These are phyloP conservation scores for Neonectria faginata DNA, from an alignment of 2,329 filamentous ascomycete genomes.

Conservation along the genomic window DNA sequence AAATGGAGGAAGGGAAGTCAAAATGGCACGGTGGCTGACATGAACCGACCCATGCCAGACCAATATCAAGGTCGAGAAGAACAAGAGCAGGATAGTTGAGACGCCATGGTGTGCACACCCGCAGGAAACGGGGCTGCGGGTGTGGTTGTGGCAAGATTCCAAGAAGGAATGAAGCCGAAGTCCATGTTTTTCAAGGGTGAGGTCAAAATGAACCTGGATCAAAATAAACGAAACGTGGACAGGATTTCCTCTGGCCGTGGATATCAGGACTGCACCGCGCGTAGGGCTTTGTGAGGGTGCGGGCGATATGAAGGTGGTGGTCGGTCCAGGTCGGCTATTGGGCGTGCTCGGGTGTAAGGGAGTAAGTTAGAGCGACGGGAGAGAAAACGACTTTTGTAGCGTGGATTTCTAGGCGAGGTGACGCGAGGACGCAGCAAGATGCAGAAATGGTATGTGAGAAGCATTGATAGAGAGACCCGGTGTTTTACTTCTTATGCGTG, in stretches of 20 bases:
- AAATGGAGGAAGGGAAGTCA: constrained; percentile 4
- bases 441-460: neutral
- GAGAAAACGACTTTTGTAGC: constrained; percentile 6
- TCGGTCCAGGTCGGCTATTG: constrained; percentile 45
- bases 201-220: neutral
- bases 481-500: neutral
- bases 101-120: constrained; percentile 19
- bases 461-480: neutral
- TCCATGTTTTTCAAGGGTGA: neutral
- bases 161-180: neutral
- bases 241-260: neutral
- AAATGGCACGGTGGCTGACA: constrained; percentile 17
- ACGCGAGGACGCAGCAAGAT: neutral
- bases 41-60: constrained; percentile 7
- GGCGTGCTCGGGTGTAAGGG: constrained; percentile 40
- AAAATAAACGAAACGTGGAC: neutral
- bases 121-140: constrained; percentile 5
- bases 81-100: neutral
- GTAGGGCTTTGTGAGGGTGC: constrained; percentile 9
- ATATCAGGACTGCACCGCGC: neutral
- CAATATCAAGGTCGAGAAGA: constrained; percentile 14
- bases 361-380: constrained; percentile 1
- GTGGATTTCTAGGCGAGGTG: neutral
- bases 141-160: neutral
- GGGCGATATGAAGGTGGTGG: constrained; percentile 31